phyloP scores from a whole-genome alignment of 371 early-diverging fungal species.

The Actinomucor elegans region DNA sequence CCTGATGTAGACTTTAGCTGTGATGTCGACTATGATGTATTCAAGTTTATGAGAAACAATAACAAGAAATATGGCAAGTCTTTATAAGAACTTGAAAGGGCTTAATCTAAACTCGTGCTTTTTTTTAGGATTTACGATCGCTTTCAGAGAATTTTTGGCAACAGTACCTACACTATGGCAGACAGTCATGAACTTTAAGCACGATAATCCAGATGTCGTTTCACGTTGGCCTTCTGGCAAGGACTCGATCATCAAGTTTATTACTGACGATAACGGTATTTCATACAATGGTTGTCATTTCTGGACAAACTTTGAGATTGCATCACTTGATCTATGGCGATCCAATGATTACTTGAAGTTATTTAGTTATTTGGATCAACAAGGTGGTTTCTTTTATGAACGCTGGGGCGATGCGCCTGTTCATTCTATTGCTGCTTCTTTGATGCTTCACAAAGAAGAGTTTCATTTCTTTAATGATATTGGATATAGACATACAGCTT shows the following conservation, averaged over 20 bases:
- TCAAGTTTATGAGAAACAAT: constrained; percentile 21
- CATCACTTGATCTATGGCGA: constrained; percentile 80
- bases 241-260: constrained; percentile 45
- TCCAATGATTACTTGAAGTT: constrained; percentile 69
- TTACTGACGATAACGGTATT: constrained; percentile 35
- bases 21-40: constrained; percentile 60
- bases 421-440: constrained; percentile 86
- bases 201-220: constrained; percentile 35
- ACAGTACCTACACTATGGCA: constrained; percentile 80
- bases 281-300: constrained; percentile 72
- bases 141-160: constrained; percentile 66
- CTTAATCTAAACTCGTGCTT: constrained; percentile 42
- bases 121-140: constrained; percentile 68
- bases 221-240: constrained; percentile 31
- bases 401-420: constrained; percentile 97
- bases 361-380: constrained; percentile 81
- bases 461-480: constrained; percentile 89
- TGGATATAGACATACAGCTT: constrained; percentile 71
- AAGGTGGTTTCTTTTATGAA: constrained; percentile 95
- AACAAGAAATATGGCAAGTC: constrained; percentile 21
- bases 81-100: constrained; percentile 4
- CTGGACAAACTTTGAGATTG: constrained; percentile 80
- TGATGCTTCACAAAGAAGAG: constrained; percentile 77
- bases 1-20: constrained; percentile 91
- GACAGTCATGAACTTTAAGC: constrained; percentile 52